Conservation (phyloP, 164 flowering plant species). For the Dillenia suffruticosa region DNA sequence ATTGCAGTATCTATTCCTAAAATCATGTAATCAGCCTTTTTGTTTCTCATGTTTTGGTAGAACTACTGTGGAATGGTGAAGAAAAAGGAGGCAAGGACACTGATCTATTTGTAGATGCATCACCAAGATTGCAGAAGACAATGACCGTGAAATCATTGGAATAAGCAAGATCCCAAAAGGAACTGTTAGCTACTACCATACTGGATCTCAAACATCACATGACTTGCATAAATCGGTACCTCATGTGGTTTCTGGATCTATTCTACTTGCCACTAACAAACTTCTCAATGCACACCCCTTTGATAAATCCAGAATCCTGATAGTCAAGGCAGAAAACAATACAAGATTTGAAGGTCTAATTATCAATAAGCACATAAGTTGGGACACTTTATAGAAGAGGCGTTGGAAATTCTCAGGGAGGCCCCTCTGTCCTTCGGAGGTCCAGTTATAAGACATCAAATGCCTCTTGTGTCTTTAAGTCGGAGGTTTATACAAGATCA, state of each 20-base stretch:
- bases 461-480: constrained; percentile 67
- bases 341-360: constrained; percentile 76
- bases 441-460: constrained; percentile 45
- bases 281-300: constrained; percentile 54
- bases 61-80: constrained; percentile 26
- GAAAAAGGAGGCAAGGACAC: constrained; percentile 16
- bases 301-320: constrained; percentile 57
- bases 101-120: constrained; percentile 11
- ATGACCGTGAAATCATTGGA: constrained; percentile 34
- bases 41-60: constrained; percentile 19
- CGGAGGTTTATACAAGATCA: constrained; percentile 19
- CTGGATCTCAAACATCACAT: constrained; percentile 18
- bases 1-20: too few species aligned
- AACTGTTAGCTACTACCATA: constrained; percentile 8
- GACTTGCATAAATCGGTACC: constrained; percentile 13
- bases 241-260: constrained; percentile 45
- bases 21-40: too few species aligned
- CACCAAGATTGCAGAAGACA: constrained; percentile 11
- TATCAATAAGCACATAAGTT: constrained; percentile 65
- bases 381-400: constrained; percentile 59
- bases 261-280: constrained; percentile 68
- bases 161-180: constrained; percentile 17
- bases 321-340: constrained; percentile 53
- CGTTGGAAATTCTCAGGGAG: constrained; percentile 37
- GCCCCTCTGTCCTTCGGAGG: constrained; percentile 88